Conservation (phyloP, 768 basidiomycete genomes). For the Sporobolomyces roseus region DNA sequence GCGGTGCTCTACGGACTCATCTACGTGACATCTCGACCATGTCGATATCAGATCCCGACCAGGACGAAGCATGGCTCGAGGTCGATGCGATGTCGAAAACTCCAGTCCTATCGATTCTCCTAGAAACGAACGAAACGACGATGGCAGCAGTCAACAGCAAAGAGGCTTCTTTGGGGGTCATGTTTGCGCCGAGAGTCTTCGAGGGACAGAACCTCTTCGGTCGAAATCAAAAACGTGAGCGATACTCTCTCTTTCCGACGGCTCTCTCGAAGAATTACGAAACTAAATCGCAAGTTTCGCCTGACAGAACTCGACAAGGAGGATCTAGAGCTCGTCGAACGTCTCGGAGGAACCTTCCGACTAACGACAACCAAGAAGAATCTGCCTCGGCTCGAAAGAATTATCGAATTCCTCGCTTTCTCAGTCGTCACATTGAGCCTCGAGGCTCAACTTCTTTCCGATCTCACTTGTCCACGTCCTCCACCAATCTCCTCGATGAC, state of each 20-base stretch:
- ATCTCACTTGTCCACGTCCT: constrained; percentile 16
- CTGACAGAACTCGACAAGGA: constrained; percentile 2
- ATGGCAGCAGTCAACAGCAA: constrained; percentile 5
- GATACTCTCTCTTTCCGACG: no score
- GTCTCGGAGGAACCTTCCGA: constrained; percentile 32
- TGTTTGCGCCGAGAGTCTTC: not conserved
- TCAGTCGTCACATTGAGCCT: constrained; percentile 37
- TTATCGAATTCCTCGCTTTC: constrained; percentile 35
- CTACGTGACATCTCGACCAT: constrained; percentile 4
- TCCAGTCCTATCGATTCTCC: not conserved
- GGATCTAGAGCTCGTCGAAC: constrained; percentile 20
- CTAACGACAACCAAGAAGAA: constrained; percentile 28
- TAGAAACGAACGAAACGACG: constrained; percentile 23
- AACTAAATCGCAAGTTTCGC: not conserved
- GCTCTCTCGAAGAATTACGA: no score
- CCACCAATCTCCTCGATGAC: no score
- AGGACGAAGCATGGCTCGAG: constrained; percentile 19
- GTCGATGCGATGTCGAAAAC: constrained; percentile 1
- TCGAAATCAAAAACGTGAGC: no score
- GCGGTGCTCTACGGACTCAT: not conserved
- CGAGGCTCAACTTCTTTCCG: constrained; percentile 30
- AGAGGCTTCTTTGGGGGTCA: not conserved
- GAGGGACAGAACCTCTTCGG: constrained; percentile 15
- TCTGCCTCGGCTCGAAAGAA: constrained; percentile 16
- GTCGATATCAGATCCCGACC: not conserved